Evolutionary conservation across 75 land plant genomes (phyloP).

Genomic region (Adiantum capillusveneris): DNA sequence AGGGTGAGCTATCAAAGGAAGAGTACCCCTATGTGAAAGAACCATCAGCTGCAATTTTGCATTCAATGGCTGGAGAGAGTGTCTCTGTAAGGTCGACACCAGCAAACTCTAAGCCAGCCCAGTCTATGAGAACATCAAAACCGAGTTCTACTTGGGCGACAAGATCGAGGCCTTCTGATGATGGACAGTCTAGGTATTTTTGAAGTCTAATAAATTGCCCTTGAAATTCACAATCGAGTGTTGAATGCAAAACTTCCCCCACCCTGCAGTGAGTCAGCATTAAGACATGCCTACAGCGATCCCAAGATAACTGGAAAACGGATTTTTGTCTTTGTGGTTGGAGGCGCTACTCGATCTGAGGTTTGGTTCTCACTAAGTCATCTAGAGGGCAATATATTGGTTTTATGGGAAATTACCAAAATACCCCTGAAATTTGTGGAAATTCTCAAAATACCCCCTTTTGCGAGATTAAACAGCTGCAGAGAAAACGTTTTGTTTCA

Average conservation of each 20-base stretch:
- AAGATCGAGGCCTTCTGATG: conserved; percentile 55
- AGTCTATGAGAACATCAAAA: conserved; percentile 71
- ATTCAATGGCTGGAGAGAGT: conserved; percentile 15
- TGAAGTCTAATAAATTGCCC: too few relatives aligned
- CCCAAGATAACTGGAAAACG: conserved; percentile 75
- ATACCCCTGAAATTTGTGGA: too few relatives aligned
- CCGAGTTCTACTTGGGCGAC: conserved; percentile 77
- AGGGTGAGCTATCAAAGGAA: conserved; percentile 65
- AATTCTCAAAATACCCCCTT: too few relatives aligned
- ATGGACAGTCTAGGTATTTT: conserved; percentile 85
- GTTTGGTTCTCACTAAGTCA: conserved; percentile 38
- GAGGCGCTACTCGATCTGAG: conserved; percentile 97
- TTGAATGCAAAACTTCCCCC: too few relatives aligned
- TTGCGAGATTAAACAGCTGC: too few relatives aligned
- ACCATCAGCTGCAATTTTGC: conserved; percentile 39
- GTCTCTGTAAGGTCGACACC: conserved; percentile 22
- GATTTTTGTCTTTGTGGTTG: conserved; percentile 81
- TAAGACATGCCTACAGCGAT: conserved; percentile 69
- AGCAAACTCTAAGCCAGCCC: conserved; percentile 31
- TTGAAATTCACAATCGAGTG: too few relatives aligned
- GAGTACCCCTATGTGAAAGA: conserved; percentile 91
- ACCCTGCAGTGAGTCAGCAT: conserved; percentile 78
- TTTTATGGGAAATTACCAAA: too few relatives aligned
- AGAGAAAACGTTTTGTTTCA: too few relatives aligned
- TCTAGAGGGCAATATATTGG: too few relatives aligned